phyloP scores from a whole-genome alignment of 1,139 yeast species.

The Nadsonia commutata region DNA sequence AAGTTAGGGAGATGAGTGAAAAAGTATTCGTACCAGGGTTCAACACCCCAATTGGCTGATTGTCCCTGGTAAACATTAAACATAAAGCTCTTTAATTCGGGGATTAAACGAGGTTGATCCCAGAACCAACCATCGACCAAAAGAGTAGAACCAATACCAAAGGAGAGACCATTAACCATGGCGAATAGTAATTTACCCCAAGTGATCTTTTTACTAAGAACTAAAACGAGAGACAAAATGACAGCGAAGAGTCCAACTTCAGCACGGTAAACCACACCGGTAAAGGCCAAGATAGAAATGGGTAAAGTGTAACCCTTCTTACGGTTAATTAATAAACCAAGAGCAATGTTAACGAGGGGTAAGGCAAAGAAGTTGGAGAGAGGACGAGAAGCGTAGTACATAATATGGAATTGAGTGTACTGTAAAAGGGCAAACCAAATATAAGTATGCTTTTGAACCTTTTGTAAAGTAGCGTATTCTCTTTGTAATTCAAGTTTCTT shows the following conservation, averaged over 20 bases:
- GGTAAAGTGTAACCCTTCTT: conserved; percentile 30
- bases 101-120: conserved; percentile 36
- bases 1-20: conserved; percentile 39
- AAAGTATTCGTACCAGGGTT: conserved; percentile 60
- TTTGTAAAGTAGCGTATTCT: background rate
- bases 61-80: conserved; percentile 67
- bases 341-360: conserved; percentile 50
- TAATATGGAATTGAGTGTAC: conserved; percentile 60
- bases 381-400: conserved; percentile 66
- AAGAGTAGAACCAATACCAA: conserved; percentile 39
- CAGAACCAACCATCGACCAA: conserved; percentile 67
- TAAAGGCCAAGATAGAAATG: conserved; percentile 42
- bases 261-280: conserved; percentile 55
- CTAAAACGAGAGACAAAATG: conserved; percentile 25
- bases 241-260: conserved; percentile 56
- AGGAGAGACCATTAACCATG: conserved; percentile 37
- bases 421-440: conserved; percentile 45
- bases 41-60: conserved; percentile 70
- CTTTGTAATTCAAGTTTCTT: conserved; percentile 4
- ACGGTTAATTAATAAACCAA: conserved; percentile 38
- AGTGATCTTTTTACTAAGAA: conserved; percentile 28
- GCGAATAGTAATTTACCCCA: conserved; percentile 26
- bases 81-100: conserved; percentile 59
- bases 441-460: background rate
- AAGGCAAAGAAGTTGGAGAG: conserved; percentile 78